Base-by-base conservation (phyloP, 257 asterid species). In the Verbena officinalis region DNA sequence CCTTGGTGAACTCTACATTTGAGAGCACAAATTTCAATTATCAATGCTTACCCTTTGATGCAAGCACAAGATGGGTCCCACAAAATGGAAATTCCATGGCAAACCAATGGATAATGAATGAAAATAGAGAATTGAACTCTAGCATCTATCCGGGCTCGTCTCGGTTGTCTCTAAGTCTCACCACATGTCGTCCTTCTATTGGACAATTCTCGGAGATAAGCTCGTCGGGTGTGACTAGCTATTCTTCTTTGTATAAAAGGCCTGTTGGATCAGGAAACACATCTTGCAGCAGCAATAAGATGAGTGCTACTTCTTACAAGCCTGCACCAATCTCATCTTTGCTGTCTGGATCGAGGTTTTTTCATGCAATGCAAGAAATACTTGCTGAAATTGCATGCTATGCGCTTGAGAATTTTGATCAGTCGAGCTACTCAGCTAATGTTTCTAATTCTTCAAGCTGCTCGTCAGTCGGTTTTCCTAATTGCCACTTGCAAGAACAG, bases 281-380 rank as follows among this genome's bases (percentile, higher is more conserved):
- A 1, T 79, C 87, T 50, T 77, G 86, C 70, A 81, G 81, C 64
- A 79, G 82, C 38, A 77, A 62, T 45, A 77, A 62, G 40, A 77
- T 68, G 77, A 77, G 79, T 57, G 70, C 65, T 36, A 69, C 46
- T 44, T 79, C 92, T 3, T 50, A 81, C 36, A 80, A 72, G 78
- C 74, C 86, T 0, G 54, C 42, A 34, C 78, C 75, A 53, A 53
- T 73, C 30, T 79, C 95, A 1, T 81, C 75, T 4, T 8, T 77
- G 58, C 46, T 82, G 22, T 73, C 85, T 1, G 87, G 89, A 24
- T 84, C 96, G 3, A 72, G 66, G 22, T 92, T 83, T 48, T 64
- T 85, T 54, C 77, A 62, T 4, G 86, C 84, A 42, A 77, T 92
- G 86, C 98, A 85, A 65, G 95, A 89, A 58, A 75, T 92, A 40